Evolutionary conservation across 2,329 filamentous ascomycete species (phyloP), one percentile per base, ranked within the genome.

Genomic region (Scleromitrula shiraiana): DNA sequence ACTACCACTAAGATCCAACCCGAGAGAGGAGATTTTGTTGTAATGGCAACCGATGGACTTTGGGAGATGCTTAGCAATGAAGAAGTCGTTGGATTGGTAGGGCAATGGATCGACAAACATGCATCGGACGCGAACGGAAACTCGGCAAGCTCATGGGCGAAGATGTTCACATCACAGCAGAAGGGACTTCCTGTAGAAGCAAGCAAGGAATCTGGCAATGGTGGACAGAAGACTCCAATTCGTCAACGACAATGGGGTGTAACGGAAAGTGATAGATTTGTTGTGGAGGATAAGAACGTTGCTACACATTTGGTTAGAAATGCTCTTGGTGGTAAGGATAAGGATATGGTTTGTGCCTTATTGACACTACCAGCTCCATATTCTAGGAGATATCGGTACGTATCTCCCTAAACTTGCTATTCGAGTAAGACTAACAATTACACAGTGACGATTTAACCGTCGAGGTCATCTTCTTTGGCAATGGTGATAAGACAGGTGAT

Each of bases 1-100:
- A 97, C 91, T 0, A 95, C 89, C 1, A 97, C 91, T 38, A 85
- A 93, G 65, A 83, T 98, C 44, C 76, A 91, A 58, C 93, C 93
- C 1, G 80, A 88, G 46, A 87, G 87, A 53, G 90, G 91, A 38
- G 93, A 98, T 64, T 98, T 98, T 60, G 75, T 98, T 10, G 91
- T 98, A 53, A 83, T 98, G 74, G 93, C 93, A 19, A 96, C 93
- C 0, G 93, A 98, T 64, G 93, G 93, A 4, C 75, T 98, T 1
- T 98, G 93, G 93, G 93, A 98, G 69, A 97, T 97, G 93, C 75
- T 98, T 53, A 96, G 88, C 40, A 98, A 97, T 61, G 93, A 98
- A 64, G 93, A 98, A 70, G 93, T 96, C 1, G 86, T 98, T 42
- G 93, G 93, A 0, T 78, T 98, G 2, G 93, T 98, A 4, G 94